Evolutionary conservation across 164 flowering plant species (phyloP).

Genomic region (Hamamelis virginiana): DNA sequence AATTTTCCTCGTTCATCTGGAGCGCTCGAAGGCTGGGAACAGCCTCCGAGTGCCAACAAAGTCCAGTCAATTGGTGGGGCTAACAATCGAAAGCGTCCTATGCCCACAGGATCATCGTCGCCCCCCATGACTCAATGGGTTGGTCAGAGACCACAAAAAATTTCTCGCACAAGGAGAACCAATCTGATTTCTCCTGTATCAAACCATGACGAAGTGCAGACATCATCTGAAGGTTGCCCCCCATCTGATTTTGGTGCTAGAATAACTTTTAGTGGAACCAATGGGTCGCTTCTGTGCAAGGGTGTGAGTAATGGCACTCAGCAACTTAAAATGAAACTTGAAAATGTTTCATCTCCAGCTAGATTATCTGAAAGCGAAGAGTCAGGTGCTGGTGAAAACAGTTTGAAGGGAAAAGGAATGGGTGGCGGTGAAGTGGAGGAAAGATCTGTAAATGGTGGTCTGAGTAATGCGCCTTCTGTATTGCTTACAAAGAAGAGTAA

Average conservation of each 20-base stretch:
- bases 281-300: conserved; percentile 36
- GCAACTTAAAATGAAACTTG: conserved; percentile 55
- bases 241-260: conserved; percentile 58
- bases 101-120: conserved; percentile 76
- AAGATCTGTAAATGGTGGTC: conserved; percentile 30
- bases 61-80: conserved; percentile 40
- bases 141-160: conserved; percentile 84
- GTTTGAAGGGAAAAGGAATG: conserved; percentile 47
- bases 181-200: conserved; percentile 75
- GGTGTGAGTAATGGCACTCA: conserved; percentile 38
- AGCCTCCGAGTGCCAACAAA: conserved; percentile 45
- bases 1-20: conserved; percentile 51
- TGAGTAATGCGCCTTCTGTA: conserved; percentile 36
- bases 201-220: conserved; percentile 60
- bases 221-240: conserved; percentile 52
- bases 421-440: conserved; percentile 41
- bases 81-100: conserved; percentile 63
- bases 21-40: conserved; percentile 69
- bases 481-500: conserved; percentile 56
- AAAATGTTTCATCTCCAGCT: conserved; percentile 65
- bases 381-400: conserved; percentile 68
- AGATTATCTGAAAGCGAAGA: conserved; percentile 88
- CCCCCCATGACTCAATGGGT: conserved; percentile 85
- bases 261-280: conserved; percentile 38
- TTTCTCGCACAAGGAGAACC: conserved; percentile 73